Conservation (phyloP, 805 yeast genomes). For the Yarrowia sp. region DNA sequence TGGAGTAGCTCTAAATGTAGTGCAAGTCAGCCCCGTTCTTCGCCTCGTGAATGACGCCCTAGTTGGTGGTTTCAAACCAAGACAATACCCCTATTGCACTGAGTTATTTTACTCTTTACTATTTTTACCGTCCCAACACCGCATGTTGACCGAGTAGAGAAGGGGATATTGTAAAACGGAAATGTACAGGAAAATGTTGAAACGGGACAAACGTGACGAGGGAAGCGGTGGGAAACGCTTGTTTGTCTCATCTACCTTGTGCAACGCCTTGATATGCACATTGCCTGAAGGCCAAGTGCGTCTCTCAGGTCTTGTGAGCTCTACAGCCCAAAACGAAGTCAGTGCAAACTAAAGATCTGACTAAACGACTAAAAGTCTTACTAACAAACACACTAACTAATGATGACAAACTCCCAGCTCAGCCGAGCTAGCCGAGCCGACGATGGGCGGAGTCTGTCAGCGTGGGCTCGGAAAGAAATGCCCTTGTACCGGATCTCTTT, state of each 20-base stretch:
- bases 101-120: not conserved
- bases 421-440: conserved; percentile 4
- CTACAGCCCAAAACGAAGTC: not conserved
- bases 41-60: no score
- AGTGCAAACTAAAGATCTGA: not conserved
- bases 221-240: no score
- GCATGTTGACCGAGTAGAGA: not conserved
- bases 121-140: not conserved
- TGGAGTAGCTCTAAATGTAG: no score
- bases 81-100: not conserved
- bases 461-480: no score
- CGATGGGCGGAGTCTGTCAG: no score
- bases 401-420: not conserved
- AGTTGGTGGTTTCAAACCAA: not conserved
- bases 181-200: not conserved
- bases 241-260: no score
- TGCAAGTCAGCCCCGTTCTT: no score
- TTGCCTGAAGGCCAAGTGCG: not conserved
- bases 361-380: not conserved
- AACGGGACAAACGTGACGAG: no score
- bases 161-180: no score
- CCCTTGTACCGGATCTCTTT: not conserved
- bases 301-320: not conserved
- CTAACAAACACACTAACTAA: not conserved
- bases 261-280: not conserved